Percentiles rank a stretch among this genome's conserved stretches.
Conservation (phyloP, 805 yeast species). For the Candida andamanensis region DNA sequence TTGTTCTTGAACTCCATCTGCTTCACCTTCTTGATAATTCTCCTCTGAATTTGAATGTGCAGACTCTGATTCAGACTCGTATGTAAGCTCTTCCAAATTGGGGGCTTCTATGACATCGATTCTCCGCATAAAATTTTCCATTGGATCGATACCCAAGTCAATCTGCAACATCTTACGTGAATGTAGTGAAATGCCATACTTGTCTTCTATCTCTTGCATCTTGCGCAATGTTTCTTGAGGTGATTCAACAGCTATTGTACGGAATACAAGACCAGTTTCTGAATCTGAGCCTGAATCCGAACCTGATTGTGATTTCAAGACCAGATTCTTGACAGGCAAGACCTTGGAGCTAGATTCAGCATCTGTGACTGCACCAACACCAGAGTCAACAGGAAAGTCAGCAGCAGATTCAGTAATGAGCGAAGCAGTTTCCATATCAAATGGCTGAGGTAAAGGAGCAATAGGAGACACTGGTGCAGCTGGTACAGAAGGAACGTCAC, state of each 20-base stretch:
- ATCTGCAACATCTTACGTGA: conserved; percentile 17
- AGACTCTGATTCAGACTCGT: conserved; percentile 6
- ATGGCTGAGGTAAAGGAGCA: conserved; percentile 9
- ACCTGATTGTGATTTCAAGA: too few species aligned
- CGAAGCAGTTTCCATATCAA: too few species aligned
- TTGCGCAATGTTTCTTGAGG: conserved; percentile 19
- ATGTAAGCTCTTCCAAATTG: conserved; percentile 5
- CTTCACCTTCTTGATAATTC: not conserved
- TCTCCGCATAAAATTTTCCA: conserved; percentile 3
- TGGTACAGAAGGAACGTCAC: conserved; percentile 2
- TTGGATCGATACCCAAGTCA: conserved; percentile 9
- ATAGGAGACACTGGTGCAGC: conserved; percentile 2
- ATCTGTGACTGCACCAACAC: too few species aligned
- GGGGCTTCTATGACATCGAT: conserved; percentile 5
- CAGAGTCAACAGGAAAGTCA: too few species aligned
- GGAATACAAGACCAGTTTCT: conserved; percentile 27
- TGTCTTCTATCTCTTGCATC: conserved; percentile 20
- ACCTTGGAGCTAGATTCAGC: too few species aligned
- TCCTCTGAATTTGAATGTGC: not conserved
- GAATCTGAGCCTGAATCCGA: conserved; percentile 6
- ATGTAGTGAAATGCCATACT: conserved; percentile 19
- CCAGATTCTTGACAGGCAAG: too few species aligned
- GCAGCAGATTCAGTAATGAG: too few species aligned
- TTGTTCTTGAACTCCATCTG: not conserved
- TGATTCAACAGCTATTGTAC: conserved; percentile 20